phyloP scores from a whole-genome alignment of 164 flowering plant species.

The Aristolochia fimbriata region DNA sequence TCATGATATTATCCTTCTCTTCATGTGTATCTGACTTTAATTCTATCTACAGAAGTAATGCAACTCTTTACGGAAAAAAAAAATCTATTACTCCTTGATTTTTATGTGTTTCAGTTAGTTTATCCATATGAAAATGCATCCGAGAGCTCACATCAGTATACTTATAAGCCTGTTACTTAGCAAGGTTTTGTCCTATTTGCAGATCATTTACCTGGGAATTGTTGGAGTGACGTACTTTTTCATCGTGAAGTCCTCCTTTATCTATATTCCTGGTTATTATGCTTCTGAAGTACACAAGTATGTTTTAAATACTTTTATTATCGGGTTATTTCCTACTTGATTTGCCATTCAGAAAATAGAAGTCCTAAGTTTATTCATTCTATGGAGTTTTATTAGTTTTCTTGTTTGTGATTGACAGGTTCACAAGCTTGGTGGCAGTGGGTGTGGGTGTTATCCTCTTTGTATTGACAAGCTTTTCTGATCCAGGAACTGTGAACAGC shows the following conservation, averaged over 20 bases:
- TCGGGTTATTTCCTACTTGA: background rate
- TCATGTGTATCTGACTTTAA: background rate
- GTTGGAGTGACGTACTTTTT: slow-evolving; percentile 63
- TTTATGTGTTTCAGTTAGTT: background rate
- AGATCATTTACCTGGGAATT: slow-evolving; percentile 55
- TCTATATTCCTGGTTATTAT: slow-evolving; percentile 78
- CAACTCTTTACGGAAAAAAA: background rate
- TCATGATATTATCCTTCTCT: no score
- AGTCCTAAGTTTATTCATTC: background rate
- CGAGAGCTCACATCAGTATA: background rate
- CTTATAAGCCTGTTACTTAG: background rate
- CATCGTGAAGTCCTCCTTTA: slow-evolving; percentile 48
- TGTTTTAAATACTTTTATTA: background rate
- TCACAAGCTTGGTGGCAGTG: slow-evolving; percentile 73
- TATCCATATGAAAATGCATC: background rate
- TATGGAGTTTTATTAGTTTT: background rate
- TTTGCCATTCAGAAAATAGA: background rate
- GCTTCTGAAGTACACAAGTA: slow-evolving; percentile 76
- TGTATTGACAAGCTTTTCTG: slow-evolving; percentile 90
- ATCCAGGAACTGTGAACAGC: slow-evolving; percentile 82
- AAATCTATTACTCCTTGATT: background rate
- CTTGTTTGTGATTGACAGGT: slow-evolving; percentile 41
- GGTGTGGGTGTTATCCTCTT: slow-evolving; percentile 75
- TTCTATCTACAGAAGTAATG: background rate
- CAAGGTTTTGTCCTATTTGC: background rate